Evolutionary conservation across 2,329 filamentous ascomycete genomes (phyloP).

Genomic region (Pseudopyricularia javanii): DNA sequence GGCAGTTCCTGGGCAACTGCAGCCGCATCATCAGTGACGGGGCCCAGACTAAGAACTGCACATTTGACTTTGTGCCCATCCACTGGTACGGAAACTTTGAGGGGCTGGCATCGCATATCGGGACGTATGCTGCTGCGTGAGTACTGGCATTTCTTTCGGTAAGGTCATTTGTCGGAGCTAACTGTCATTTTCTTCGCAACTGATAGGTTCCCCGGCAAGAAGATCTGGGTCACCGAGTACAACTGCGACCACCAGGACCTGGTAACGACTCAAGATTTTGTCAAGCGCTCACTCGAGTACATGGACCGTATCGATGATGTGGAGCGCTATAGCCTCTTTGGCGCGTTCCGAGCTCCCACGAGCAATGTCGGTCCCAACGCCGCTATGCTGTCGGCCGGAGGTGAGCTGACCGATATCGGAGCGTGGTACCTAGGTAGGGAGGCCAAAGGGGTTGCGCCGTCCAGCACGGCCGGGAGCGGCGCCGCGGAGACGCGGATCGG

Average conservation of each 20-base stretch:
- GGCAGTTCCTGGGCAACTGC: slow-evolving; percentile 52
- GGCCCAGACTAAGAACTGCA: slow-evolving; percentile 35
- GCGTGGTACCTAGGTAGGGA: slow-evolving; percentile 59
- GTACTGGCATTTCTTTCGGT: slow-evolving; percentile 5
- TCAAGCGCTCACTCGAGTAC: slow-evolving; percentile 52
- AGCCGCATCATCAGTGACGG: slow-evolving; percentile 40
- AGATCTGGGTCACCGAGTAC: slow-evolving; percentile 73
- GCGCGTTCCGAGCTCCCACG: slow-evolving; percentile 54
- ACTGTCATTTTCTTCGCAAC: background rate
- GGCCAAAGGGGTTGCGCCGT: slow-evolving; percentile 30
- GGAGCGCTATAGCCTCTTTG: slow-evolving; percentile 63
- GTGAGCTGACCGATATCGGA: slow-evolving; percentile 63
- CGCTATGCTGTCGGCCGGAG: slow-evolving; percentile 55
- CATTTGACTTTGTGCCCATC: slow-evolving; percentile 49
- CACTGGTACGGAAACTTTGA: slow-evolving; percentile 62
- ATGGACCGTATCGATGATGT: slow-evolving; percentile 53
- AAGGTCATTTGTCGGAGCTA: background rate
- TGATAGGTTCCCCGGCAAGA: slow-evolving; percentile 41
- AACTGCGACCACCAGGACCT: slow-evolving; percentile 48
- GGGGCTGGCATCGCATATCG: slow-evolving; percentile 54
- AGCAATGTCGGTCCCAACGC: slow-evolving; percentile 66
- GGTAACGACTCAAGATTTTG: slow-evolving; percentile 48
- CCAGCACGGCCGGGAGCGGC: background rate
- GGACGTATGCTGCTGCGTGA: slow-evolving; percentile 37
- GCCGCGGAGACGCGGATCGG: background rate